Base-by-base conservation (phyloP, 176 grass and related monocot species). In the Ampelocalamus luodianensis region DNA sequence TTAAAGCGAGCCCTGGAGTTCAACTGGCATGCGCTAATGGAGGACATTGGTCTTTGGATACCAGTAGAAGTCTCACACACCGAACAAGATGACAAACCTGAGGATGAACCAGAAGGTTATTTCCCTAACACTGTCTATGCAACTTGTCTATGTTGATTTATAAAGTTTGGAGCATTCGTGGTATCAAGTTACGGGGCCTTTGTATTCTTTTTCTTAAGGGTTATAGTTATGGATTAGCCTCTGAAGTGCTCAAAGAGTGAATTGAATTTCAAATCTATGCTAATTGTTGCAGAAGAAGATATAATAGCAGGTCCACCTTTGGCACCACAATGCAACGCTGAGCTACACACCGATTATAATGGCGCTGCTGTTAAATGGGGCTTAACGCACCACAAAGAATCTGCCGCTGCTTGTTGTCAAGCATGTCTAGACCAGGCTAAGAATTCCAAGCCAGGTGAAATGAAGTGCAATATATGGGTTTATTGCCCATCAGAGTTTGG, bases 381-480 rank as follows among this genome's bases (percentile, higher is more conserved):
- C 53, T 89, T 99, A 78, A 96, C 96, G 27, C 96, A 99, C 70
- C 96, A 91, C 70, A 99, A 99, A 81, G 93, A 96, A 87, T 94
- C 91, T 78, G 96, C 93, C 26, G 90, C 96, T 72, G 93, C 89
- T 78, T 99, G 96, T 83, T 99, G 96, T 76, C 91, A 96, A 88
- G 90, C 93, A 70, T 99, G 96, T 71, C 62, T 99, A 46, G 96
- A 99, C 81, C 96, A 99, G 64, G 93, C 96, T 79, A 94, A 87
- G 82, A 85, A 83, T 82, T 90, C 93, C 38, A 99, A 84, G 84
- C 88, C 91, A 72, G 96, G 96, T 69, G 86, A 96, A 85, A 63
- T 88, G 66, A 96, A 89, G 78, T 99, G 96, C 81, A 99, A 99
- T 79, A 96, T 99, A 81, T 99, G 96, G 96, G 96, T 99, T 51